Percentiles rank a stretch among this genome's conserved stretches.
These are phyloP conservation scores for Litsea cubeba DNA, from an alignment of 164 flowering plant genomes.

Conservation along the genomic window DNA sequence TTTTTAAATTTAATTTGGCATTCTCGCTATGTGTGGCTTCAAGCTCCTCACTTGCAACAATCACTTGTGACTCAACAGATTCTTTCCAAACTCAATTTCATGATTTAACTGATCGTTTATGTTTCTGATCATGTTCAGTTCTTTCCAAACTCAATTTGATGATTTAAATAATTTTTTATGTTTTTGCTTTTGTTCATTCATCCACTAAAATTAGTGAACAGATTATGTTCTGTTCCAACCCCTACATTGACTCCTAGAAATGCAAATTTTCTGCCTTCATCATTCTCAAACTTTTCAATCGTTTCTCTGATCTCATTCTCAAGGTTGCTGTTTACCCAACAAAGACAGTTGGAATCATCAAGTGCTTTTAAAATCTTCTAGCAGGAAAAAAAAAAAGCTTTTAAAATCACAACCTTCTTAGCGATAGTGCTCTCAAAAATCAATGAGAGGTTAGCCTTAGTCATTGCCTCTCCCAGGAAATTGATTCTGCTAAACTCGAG, in stretches of 20 bases:
- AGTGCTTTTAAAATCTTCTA: conserved; percentile 20
- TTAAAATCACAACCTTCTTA: conserved; percentile 39
- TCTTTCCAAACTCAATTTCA: conserved; percentile 30
- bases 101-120: conserved; percentile 30
- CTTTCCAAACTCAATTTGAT: no score
- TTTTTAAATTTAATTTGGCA: conserved; percentile 20
- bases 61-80: conserved; percentile 33
- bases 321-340: conserved; percentile 30
- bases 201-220: conserved; percentile 14
- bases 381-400: no score
- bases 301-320: conserved; percentile 20
- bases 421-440: conserved; percentile 38
- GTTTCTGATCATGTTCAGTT: conserved; percentile 26
- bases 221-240: conserved; percentile 13
- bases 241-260: conserved; percentile 40
- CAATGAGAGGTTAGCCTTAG: conserved; percentile 35
- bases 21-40: conserved; percentile 32
- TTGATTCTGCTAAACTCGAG: no score
- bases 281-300: conserved; percentile 16
- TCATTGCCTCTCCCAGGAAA: conserved; percentile 37
- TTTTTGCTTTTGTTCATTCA: conserved; percentile 14
- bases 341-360: conserved; percentile 30
- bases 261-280: conserved; percentile 39
- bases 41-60: conserved; percentile 30
- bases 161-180: no score